phyloP scores from a whole-genome alignment of 139 green algal species.

The Micractinium sp. region DNA sequence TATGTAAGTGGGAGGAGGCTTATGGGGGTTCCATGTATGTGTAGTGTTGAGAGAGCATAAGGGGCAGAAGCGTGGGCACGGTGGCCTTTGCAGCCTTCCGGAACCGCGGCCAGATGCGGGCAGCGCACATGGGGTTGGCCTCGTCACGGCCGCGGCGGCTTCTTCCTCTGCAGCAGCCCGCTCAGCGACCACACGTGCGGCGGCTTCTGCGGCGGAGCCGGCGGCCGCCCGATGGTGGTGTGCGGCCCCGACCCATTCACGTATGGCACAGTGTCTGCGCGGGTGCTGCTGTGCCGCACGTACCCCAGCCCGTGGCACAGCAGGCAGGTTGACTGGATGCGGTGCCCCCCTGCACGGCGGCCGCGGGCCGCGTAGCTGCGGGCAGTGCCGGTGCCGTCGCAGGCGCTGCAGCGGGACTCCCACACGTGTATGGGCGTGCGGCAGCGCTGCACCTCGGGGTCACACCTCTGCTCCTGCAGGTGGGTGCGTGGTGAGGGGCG shows the following conservation, averaged over 20 bases:
- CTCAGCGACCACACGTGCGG: background rate
- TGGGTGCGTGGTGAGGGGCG: background rate
- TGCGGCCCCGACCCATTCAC: constrained; percentile 20
- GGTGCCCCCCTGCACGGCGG: no score
- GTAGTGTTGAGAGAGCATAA: no score
- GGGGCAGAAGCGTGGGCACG: no score
- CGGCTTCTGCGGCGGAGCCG: background rate
- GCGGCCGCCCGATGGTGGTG: constrained; percentile 26
- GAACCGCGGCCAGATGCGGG: background rate
- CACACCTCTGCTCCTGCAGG: constrained; percentile 5
- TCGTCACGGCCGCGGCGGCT: background rate
- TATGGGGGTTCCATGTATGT: no score
- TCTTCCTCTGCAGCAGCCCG: background rate
- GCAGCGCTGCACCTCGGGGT: background rate
- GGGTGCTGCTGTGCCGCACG: constrained; percentile 29
- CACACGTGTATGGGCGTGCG: constrained; percentile 33
- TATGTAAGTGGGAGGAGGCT: no score
- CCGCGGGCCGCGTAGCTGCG: background rate
- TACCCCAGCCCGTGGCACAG: constrained; percentile 27
- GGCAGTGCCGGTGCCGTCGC: background rate
- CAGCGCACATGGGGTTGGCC: background rate
- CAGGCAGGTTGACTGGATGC: background rate
- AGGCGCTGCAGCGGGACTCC: constrained; percentile 9
- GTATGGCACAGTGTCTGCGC: background rate
- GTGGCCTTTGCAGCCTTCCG: background rate